A percentile compares a stretch with the other conserved stretches of the same genome.
phyloP scores from a whole-genome alignment of 1,284 basidiomycete species.

The Athelia sp. region DNA sequence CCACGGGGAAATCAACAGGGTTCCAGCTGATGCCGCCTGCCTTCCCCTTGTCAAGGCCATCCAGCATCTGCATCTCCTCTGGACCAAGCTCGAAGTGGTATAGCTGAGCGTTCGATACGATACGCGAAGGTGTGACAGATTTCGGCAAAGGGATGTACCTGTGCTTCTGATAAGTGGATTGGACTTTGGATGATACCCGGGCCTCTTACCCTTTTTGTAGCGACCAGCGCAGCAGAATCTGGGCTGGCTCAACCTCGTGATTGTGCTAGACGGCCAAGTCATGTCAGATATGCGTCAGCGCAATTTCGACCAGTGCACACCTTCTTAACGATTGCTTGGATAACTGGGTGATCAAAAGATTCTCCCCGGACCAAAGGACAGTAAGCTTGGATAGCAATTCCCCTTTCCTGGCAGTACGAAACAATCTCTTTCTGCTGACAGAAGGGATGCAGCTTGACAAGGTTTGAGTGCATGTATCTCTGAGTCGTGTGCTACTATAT shows the following conservation, averaged over 20 bases:
- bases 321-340: constrained; percentile 53
- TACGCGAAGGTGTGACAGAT: constrained; percentile 62
- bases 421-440: constrained; percentile 82
- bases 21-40: constrained; percentile 70
- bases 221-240: constrained; percentile 80
- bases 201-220: constrained; percentile 68
- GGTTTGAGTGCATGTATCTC: no score
- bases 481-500: no score
- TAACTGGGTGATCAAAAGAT: constrained; percentile 46
- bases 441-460: constrained; percentile 70
- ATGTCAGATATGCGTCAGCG: no score
- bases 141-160: constrained; percentile 75
- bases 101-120: constrained; percentile 63
- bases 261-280: no score
- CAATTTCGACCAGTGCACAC: constrained; percentile 33
- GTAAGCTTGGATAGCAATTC: constrained; percentile 76
- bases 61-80: constrained; percentile 59
- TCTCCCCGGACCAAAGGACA: constrained; percentile 66
- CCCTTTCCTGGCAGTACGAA: constrained; percentile 63
- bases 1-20: constrained; percentile 41
- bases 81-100: constrained; percentile 65
- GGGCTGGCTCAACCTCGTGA: constrained; percentile 54
- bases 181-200: not conserved
- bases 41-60: constrained; percentile 59
- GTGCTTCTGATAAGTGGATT: no score